phyloP scores from a whole-genome alignment of 1,139 yeast species.

The Eremothecium gossypii region DNA sequence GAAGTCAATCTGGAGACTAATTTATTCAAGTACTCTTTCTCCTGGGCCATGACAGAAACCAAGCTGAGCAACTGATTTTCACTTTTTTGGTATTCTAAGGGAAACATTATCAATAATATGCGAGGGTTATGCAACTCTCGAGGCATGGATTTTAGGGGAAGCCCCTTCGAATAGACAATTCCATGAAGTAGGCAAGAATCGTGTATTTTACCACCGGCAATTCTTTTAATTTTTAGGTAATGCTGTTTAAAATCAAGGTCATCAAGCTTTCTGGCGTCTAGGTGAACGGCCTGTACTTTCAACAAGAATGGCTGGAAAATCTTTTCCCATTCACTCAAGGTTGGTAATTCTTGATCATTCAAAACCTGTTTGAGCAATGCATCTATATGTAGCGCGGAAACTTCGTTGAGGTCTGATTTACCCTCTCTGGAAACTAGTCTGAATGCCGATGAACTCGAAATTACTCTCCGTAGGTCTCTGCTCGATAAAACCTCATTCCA shows the following conservation, averaged over 20 bases:
- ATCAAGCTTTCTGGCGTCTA: slow-evolving; percentile 54
- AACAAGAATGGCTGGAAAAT: slow-evolving; percentile 40
- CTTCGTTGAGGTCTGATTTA: slow-evolving; percentile 30
- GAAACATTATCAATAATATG: slow-evolving; percentile 77
- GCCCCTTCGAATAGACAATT: slow-evolving; percentile 70
- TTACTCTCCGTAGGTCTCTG: slow-evolving; percentile 8
- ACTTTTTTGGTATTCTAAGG: slow-evolving; percentile 72
- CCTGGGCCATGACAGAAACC: slow-evolving; percentile 81
- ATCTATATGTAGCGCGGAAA: slow-evolving; percentile 29
- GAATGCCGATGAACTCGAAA: slow-evolving; percentile 8
- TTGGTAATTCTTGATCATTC: slow-evolving; percentile 52
- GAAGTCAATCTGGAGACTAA: slow-evolving; percentile 72
- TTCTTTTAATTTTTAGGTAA: slow-evolving; percentile 76
- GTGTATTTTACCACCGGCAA: slow-evolving; percentile 60
- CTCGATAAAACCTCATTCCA: slow-evolving; percentile 6
- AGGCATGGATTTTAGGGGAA: slow-evolving; percentile 80
- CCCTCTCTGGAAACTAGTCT: slow-evolving; percentile 11
- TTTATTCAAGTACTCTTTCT: slow-evolving; percentile 72
- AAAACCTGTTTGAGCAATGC: slow-evolving; percentile 49
- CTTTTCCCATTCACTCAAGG: slow-evolving; percentile 48
- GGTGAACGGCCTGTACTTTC: slow-evolving; percentile 40
- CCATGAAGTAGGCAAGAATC: slow-evolving; percentile 68
- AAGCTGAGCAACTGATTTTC: slow-evolving; percentile 69
- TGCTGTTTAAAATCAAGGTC: slow-evolving; percentile 71
- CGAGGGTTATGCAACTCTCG: slow-evolving; percentile 53